Evolutionary conservation across 116 monocot genomes (phyloP).

Genomic region (Posidonia oceanica): DNA sequence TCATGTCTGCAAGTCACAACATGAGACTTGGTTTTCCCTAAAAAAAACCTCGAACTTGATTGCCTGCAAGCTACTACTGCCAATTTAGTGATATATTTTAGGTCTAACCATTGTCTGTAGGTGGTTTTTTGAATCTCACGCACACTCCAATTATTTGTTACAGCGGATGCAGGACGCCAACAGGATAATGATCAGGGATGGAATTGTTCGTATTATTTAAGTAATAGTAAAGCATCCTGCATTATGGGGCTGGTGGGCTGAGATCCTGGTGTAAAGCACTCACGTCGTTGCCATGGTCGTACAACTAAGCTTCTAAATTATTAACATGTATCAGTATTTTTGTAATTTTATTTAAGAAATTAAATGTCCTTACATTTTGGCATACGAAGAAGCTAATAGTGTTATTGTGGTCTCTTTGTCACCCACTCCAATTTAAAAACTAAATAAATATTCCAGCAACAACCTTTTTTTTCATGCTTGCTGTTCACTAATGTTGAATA

Average conservation of each 20-base stretch:
- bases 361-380: background rate
- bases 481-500: no score
- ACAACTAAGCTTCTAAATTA: background rate
- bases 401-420: background rate
- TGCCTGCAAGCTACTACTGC: no score
- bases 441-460: no score
- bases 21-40: no score
- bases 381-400: background rate
- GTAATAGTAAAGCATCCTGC: background rate
- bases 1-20: no score
- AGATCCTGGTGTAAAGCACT: background rate
- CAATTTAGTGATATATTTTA: no score
- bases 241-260: background rate
- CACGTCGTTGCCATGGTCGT: background rate
- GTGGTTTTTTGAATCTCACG: background rate
- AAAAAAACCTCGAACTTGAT: no score
- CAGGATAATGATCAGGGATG: slow-evolving; percentile 75
- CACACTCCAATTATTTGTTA: background rate
- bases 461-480: no score
- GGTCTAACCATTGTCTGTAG: background rate
- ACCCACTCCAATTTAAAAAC: no score
- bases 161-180: slow-evolving; percentile 88
- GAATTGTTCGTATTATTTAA: slow-evolving; percentile 65
- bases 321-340: background rate
- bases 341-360: background rate